Evolutionary conservation across 352 stramenopile genomes (phyloP).

Genomic region (Phytopythium kandeliae): DNA sequence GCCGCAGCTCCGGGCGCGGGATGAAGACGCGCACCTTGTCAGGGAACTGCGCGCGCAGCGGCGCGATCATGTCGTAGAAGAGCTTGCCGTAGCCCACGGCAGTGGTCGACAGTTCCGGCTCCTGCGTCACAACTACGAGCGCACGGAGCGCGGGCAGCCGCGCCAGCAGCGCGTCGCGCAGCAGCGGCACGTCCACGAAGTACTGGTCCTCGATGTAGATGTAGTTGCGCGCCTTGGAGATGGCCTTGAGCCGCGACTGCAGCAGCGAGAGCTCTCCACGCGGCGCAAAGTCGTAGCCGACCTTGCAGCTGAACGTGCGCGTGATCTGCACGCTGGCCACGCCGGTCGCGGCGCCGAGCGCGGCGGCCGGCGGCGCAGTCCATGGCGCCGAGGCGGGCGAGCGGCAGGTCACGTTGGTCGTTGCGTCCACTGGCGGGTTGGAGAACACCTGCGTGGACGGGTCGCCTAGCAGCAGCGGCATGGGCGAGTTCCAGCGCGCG

Average conservation of each 20-base stretch:
- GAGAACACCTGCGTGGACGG: constrained; percentile 25
- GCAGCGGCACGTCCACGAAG: constrained; percentile 39
- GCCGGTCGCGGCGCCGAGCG: constrained; percentile 5
- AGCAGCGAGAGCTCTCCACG: constrained; percentile 44
- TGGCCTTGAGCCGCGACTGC: constrained; percentile 40
- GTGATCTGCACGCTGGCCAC: constrained; percentile 44
- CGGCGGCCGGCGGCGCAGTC: background rate
- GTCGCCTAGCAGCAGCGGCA: constrained; percentile 8
- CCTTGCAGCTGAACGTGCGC: constrained; percentile 52
- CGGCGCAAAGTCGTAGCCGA: constrained; percentile 50
- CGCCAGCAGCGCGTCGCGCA: constrained; percentile 36
- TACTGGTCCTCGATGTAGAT: constrained; percentile 73
- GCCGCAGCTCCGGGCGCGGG: constrained; percentile 20
- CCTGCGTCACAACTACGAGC: constrained; percentile 40
- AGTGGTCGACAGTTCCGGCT: constrained; percentile 17
- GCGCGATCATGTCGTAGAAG: constrained; percentile 46
- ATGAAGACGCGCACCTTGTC: constrained; percentile 51
- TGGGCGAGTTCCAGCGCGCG: constrained; percentile 40
- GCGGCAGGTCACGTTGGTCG: constrained; percentile 5
- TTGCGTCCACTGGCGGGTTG: constrained; percentile 28
- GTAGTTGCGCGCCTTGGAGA: constrained; percentile 49
- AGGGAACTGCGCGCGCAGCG: constrained; percentile 29
- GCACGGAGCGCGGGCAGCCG: constrained; percentile 35
- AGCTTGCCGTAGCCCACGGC: constrained; percentile 41
- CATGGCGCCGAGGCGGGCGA: constrained; percentile 7